Base-by-base conservation (phyloP, 1,284 basidiomycete species). In the Ustilago trichophora region DNA sequence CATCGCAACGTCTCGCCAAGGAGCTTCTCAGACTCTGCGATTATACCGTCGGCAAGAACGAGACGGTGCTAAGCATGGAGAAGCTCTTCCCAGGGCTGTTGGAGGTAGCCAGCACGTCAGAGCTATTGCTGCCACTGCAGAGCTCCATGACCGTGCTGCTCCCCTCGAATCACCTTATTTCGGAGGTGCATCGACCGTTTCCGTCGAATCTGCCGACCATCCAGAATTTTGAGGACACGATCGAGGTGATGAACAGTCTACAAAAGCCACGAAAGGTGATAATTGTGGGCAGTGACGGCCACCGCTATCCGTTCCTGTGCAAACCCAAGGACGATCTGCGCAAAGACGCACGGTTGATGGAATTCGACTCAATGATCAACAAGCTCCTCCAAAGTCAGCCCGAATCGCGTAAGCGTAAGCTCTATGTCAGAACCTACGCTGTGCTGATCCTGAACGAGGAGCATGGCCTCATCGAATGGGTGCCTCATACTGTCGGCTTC, bases 381-480 rank as follows among this genome's bases (percentile, higher is more conserved):
- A 98, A 97, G 81, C 84, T 98, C 13, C 85, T 99, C 52, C 95
- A 95, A 78, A 89, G 91, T 18, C 92, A 93, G 73, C 93, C 93
- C 0, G 82, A 98, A 55, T 93, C 94, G 27, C 89, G 96, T 53
- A 71, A 72, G 40, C 58, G 79, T 21, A 70, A 71, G 44, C 63
- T 81, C 12, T 48, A 63, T 16, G 46, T 50, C 54, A 59, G 46
- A 63, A 98, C 95, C 3, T 99, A 98, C 76, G 92, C 93, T 8
- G 93, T 98, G 16, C 90, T 98, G 18, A 93, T 94, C 2, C 85
- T 99, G 55, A 98, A 98, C 79, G 95, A 98, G 75, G 92, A 96
- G 73, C 97, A 94, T 76, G 96, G 96, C 0, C 87, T 98, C 58
- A 92, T 98, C 59, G 93, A 99, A 87, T 99, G 96, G 96, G 96